Evolutionary conservation across 106 monocot genomes (phyloP).

Genomic region (Dendrobium chrysotoxum): DNA sequence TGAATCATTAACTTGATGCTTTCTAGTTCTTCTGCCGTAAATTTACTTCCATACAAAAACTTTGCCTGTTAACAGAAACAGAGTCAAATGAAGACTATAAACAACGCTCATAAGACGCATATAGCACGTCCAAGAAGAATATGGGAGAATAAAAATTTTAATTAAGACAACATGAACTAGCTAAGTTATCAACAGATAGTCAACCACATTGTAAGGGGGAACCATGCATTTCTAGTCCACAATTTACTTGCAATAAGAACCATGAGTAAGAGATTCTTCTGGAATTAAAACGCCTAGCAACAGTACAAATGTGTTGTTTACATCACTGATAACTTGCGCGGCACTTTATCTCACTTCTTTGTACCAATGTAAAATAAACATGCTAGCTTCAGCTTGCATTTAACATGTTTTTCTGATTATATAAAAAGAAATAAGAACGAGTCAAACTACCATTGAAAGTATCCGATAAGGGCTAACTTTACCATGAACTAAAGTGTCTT

Average conservation of each 20-base stretch:
- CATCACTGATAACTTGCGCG: not conserved
- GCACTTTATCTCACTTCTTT: not conserved
- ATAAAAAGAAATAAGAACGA: not conserved
- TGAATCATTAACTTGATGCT: constrained; percentile 87
- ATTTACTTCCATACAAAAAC: constrained; percentile 75
- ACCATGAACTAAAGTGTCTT: too few relatives aligned
- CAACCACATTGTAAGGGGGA: not conserved
- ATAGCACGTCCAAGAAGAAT: not conserved
- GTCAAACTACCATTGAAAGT: not conserved
- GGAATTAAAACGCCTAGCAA: not conserved
- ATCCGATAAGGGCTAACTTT: not conserved
- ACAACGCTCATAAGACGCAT: not conserved
- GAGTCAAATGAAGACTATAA: not conserved
- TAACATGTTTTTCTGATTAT: not conserved
- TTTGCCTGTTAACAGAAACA: constrained; percentile 44
- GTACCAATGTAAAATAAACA: not conserved
- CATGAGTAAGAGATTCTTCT: not conserved
- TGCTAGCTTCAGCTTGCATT: not conserved
- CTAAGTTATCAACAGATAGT: not conserved
- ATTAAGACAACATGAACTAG: not conserved
- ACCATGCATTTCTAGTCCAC: not conserved
- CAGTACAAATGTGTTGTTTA: not conserved
- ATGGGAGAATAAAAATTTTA: not conserved
- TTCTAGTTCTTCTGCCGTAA: constrained; percentile 65
- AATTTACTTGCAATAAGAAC: not conserved